Evolutionary conservation across 2,329 filamentous ascomycete genomes (phyloP), one percentile per base, ranked within the genome.

Genomic region (Fusarium goolgardi): DNA sequence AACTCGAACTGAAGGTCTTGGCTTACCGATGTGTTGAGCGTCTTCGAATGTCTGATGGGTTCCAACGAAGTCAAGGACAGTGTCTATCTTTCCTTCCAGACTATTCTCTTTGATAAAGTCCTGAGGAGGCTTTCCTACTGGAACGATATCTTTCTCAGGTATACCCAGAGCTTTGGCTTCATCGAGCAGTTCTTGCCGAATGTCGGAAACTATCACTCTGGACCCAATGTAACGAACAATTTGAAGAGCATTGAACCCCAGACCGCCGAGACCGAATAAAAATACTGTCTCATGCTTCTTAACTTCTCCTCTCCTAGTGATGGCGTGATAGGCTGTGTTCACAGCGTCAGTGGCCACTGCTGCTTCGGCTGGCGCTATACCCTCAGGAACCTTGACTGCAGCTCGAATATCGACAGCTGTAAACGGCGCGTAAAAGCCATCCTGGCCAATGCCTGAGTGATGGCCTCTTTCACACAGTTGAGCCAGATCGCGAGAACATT

Each of bases 361-460:
- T 23, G 69, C 69, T 52, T 70, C 59, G 3, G 57, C 69, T 20
- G 66, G 40, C 2, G 59, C 66, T 5, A 71, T 63, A 4, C 69
- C 65, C 6, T 52, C n/a, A 0, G 69, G 69, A 6, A 71, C 69
- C 4, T 59, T 67, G 2, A 71, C 67, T 2, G 52, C 57, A 6
- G 55, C 63, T n/a, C 60, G 16, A 10, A 70, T 63, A 35, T 78
- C 72, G 0, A 78, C 68, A 0, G 71, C 73, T 0, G 79, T 77
- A 39, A 78, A 82, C 1, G 80, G 78, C 2, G 81, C 79, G 44
- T 79, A 81, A 37, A 80, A 81, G 0, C 81, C 81, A 31, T 82
- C 78, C 49, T 81, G 79, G 0, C 81, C 81, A 21, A 83, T 81
- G 0, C 81, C 81, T 2, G 81, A 81, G 60, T 82, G 80, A 44